phyloP scores from a whole-genome alignment of 164 flowering plant genomes.

The Vitis riparia region DNA sequence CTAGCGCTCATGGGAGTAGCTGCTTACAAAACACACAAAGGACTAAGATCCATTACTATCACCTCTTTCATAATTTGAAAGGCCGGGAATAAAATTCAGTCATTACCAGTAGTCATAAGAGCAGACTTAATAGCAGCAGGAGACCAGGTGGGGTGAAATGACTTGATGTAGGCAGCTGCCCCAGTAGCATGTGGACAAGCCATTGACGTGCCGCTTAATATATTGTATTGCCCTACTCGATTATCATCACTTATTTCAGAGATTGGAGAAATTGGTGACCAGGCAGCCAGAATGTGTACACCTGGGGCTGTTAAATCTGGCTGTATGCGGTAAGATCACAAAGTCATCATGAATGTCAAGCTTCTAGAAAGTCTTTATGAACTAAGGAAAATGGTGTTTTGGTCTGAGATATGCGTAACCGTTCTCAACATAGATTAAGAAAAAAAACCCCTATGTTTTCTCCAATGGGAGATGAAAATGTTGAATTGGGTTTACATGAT shows the following conservation, averaged over 20 bases:
- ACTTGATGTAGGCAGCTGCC: slow-evolving; percentile 34
- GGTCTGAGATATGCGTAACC: no score
- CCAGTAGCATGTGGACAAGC: slow-evolving; percentile 39
- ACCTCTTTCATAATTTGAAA: not conserved
- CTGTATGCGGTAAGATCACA: slow-evolving; percentile 8
- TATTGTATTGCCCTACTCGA: slow-evolving; percentile 14
- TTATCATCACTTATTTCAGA: slow-evolving; percentile 6
- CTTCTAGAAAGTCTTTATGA: no score
- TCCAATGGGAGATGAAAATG: no score
- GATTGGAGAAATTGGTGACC: slow-evolving; percentile 21
- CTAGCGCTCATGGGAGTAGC: slow-evolving; percentile 10
- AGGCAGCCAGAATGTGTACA: slow-evolving; percentile 34
- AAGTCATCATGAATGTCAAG: no score
- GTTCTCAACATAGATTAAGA: no score
- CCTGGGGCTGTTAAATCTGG: slow-evolving; percentile 44
- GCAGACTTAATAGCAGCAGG: slow-evolving; percentile 40
- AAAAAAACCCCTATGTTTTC: no score
- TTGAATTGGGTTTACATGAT: no score
- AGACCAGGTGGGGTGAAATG: slow-evolving; percentile 38
- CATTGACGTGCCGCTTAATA: slow-evolving; percentile 41
- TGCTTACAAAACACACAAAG: not conserved
- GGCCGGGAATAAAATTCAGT: not conserved
- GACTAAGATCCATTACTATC: no score
- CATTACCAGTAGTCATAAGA: slow-evolving; percentile 36
- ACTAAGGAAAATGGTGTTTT: no score